phyloP scores from a whole-genome alignment of 805 yeast genomes.

The Cyberlindnera galapagoensis region DNA sequence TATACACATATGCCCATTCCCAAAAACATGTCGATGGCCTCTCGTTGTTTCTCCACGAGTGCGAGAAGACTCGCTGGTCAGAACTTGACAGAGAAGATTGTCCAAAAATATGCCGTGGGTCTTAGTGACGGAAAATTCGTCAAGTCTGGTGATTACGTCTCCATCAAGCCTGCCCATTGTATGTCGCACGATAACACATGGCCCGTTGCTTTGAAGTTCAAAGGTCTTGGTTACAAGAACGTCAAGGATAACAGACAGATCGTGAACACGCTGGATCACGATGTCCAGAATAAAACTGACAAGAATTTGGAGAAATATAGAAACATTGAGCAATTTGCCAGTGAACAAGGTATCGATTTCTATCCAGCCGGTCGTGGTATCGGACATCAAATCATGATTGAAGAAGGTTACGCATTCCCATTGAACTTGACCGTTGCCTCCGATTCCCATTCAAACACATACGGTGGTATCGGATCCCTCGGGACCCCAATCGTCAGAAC shows the following conservation, averaged over 20 bases:
- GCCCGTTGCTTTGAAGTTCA: conserved; percentile 98
- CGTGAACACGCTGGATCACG: conserved; percentile 95
- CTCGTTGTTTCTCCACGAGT: conserved; percentile 20
- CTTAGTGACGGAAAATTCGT: conserved; percentile 70
- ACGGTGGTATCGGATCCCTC: conserved; percentile 92
- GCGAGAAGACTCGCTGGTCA: conserved; percentile 35
- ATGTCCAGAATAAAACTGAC: conserved; percentile 88
- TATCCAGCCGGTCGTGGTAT: conserved; percentile 99
- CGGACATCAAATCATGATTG: conserved; percentile 98
- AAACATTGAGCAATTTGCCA: conserved; percentile 87
- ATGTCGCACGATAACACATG: conserved; percentile 99
- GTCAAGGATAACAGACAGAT: conserved; percentile 85
- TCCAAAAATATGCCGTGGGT: conserved; percentile 88
- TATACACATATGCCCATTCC: too few species aligned
- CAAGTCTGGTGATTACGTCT: conserved; percentile 87
- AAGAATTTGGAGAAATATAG: conserved; percentile 82
- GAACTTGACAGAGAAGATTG: conserved; percentile 92
- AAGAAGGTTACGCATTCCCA: conserved; percentile 98
- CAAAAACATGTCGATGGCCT: conserved; percentile 1
- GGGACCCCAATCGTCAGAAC: conserved; percentile 99
- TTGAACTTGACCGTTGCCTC: conserved; percentile 90
- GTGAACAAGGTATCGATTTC: conserved; percentile 87
- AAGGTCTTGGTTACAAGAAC: conserved; percentile 84
- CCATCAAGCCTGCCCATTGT: conserved; percentile 92
- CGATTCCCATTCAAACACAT: conserved; percentile 95